These are phyloP conservation scores for Arthrobotrys pseudoclavata DNA, from an alignment of 2,329 filamentous ascomycete species.

Conservation along the genomic window DNA sequence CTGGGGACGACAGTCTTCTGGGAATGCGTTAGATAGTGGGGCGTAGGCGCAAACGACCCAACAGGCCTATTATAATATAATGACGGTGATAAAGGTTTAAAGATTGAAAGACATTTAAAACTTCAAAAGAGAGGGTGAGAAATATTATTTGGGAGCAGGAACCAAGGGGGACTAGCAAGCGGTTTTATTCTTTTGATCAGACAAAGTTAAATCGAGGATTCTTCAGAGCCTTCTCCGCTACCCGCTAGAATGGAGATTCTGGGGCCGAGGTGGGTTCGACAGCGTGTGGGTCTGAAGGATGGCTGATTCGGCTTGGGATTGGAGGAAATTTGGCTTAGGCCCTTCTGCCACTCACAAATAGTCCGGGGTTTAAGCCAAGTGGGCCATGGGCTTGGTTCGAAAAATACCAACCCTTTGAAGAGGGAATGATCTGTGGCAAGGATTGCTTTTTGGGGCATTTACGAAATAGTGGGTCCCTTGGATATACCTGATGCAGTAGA, in stretches of 20 bases:
- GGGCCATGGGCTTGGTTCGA: slow-evolving; percentile 24
- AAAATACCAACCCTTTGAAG: slow-evolving; percentile 23
- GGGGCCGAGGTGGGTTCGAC: slow-evolving; percentile 48
- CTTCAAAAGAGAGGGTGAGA: slow-evolving; percentile 12
- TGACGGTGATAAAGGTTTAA: slow-evolving; percentile 15
- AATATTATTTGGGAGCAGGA: slow-evolving; percentile 6
- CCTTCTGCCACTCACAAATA: slow-evolving; percentile 27
- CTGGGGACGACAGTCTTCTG: slow-evolving; percentile 3
- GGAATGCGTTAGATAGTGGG: slow-evolving; percentile 12
- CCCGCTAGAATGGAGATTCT: slow-evolving; percentile 40
- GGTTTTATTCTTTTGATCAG: slow-evolving; percentile 38
- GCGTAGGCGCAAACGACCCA: background rate
- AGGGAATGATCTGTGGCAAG: slow-evolving; percentile 48
- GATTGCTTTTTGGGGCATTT: slow-evolving; percentile 27
- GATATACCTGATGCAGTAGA: slow-evolving; percentile 39
- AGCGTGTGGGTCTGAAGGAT: slow-evolving; percentile 9
- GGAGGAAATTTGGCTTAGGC: slow-evolving; percentile 48
- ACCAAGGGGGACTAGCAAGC: slow-evolving; percentile 12
- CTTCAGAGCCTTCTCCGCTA: slow-evolving; percentile 13
- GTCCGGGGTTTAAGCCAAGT: slow-evolving; percentile 36
- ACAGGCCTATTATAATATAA: background rate
- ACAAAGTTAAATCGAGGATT: slow-evolving; percentile 14
- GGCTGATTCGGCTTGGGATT: slow-evolving; percentile 32
- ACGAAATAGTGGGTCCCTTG: slow-evolving; percentile 13
- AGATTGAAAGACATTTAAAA: slow-evolving; percentile 27